These are phyloP conservation scores for Tricholoma furcatifolium DNA, from an alignment of 768 basidiomycete species.

Conservation along the genomic window DNA sequence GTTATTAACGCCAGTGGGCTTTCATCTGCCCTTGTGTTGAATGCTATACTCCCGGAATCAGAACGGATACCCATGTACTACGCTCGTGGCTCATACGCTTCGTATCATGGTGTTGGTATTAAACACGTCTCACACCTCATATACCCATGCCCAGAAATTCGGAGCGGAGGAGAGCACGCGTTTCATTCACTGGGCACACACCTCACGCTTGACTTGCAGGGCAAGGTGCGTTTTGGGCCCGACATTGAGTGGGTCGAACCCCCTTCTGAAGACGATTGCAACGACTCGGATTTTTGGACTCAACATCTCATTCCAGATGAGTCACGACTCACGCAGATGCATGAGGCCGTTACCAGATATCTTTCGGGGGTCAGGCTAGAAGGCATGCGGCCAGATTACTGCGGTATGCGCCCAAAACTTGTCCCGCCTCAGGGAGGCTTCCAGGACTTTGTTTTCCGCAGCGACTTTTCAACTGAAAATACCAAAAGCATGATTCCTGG, in stretches of 20 bases:
- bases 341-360: conserved; percentile 69
- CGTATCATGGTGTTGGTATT: conserved; percentile 80
- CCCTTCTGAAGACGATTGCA: conserved; percentile 37
- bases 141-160: conserved; percentile 84
- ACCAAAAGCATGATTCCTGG: conserved; percentile 18
- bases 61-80: conserved; percentile 73
- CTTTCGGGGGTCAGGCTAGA: conserved; percentile 60
- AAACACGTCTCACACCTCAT: conserved; percentile 70
- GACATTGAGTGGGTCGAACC: conserved; percentile 86
- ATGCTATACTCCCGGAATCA: conserved; percentile 59
- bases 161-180: conserved; percentile 46
- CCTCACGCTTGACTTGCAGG: conserved; percentile 81
- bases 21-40: conserved; percentile 67
- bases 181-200: conserved; percentile 92
- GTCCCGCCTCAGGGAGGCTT: conserved; percentile 71
- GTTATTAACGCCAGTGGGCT: conserved; percentile 85
- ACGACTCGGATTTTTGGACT: conserved; percentile 75
- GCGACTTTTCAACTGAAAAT: conserved; percentile 49
- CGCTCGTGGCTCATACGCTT: conserved; percentile 84
- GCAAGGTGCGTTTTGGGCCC: conserved; percentile 88
- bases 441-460: conserved; percentile 79
- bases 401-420: conserved; percentile 87
- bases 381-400: conserved; percentile 78
- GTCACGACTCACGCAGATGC: conserved; percentile 61
- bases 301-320: conserved; percentile 63